Conservation (phyloP, 2,329 filamentous ascomycete genomes). For the Aspergillus sp. region DNA sequence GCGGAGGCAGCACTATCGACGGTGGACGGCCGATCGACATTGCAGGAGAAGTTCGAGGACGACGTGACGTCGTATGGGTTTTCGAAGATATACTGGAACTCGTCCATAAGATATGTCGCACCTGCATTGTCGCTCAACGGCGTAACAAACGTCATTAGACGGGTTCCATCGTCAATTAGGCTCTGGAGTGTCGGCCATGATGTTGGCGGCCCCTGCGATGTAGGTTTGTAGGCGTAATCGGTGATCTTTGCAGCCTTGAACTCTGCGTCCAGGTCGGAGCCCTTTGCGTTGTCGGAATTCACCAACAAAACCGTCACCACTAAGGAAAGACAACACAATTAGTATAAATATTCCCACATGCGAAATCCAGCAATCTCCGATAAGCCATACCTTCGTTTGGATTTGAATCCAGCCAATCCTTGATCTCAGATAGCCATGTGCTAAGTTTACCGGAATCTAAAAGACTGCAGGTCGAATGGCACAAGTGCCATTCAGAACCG, state of each 20-base stretch:
- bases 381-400: slow-evolving; percentile 57
- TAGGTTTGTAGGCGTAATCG: slow-evolving; percentile 60
- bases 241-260: slow-evolving; percentile 62
- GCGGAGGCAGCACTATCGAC: slow-evolving; percentile 53
- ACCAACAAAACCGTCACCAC: slow-evolving; percentile 74
- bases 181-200: slow-evolving; percentile 71
- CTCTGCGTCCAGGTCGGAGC: slow-evolving; percentile 54
- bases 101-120: slow-evolving; percentile 46
- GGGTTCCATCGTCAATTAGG: slow-evolving; percentile 64
- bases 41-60: slow-evolving; percentile 69
- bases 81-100: slow-evolving; percentile 63
- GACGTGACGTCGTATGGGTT: slow-evolving; percentile 66
- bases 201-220: slow-evolving; percentile 42
- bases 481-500: slow-evolving; percentile 62
- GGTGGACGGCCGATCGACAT: slow-evolving; percentile 62
- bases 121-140: slow-evolving; percentile 39
- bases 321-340: neutral
- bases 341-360: neutral
- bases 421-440: slow-evolving; percentile 64
- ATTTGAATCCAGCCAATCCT: slow-evolving; percentile 67
- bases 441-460: slow-evolving; percentile 68
- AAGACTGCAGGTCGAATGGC: slow-evolving; percentile 66
- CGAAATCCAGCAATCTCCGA: neutral
- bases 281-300: slow-evolving; percentile 63
- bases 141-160: slow-evolving; percentile 69